Evolutionary conservation across 2,329 filamentous ascomycete species (phyloP), one percentile per base, ranked within the genome.

Genomic region (Aureobasidium zeae): DNA sequence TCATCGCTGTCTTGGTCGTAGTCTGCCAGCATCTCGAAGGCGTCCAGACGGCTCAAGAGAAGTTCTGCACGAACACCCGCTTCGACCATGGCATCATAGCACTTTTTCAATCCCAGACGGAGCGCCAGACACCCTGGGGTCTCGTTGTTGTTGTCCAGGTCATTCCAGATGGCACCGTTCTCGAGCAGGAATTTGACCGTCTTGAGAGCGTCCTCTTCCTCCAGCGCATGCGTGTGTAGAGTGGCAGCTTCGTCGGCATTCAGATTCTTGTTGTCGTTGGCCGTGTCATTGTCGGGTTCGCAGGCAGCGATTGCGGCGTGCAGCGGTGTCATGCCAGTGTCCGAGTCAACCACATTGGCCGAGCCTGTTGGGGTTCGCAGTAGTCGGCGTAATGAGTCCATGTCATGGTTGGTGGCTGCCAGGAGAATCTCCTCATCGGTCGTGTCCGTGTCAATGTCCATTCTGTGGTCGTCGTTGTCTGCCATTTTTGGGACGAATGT

Each of bases 161-260:
- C 88, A 66, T 98, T 98, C 91, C 91, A 98, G 53, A 96, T 95
- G 9, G 86, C 91, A 22, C 91, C 91, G 53, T 83, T 82, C 56
- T 88, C 74, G 48, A 96, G 78, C 6, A 96, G 72, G 57, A 91
- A 76, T 52, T 76, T 74, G 4, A 95, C 68, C 0, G 81, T 81
- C 41, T 79, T 76, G 44, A 74, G 72, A 2, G 79, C 83, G 28
- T 75, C 74, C 34, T 79, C 74, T 22, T 83, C 57, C 15, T 60
- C 58, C 17, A 58, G 49, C 35, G 54, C 58, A 35, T 54, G 51
- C 20, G 51, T 51, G 41, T 63, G 52, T 10, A 64, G 54, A 20
- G 55, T 55, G 21, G 62, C 58, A 13, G 57, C 57, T 25, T 54
- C 56, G 20, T 48, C 44, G n/a, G 51, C 53, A 22, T 58, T 53